A percentile compares a stretch with the other conserved stretches of the same genome.
Conservation (phyloP, 495 filamentous ascomycete species). For the Chaetomidium leptoderma region DNA sequence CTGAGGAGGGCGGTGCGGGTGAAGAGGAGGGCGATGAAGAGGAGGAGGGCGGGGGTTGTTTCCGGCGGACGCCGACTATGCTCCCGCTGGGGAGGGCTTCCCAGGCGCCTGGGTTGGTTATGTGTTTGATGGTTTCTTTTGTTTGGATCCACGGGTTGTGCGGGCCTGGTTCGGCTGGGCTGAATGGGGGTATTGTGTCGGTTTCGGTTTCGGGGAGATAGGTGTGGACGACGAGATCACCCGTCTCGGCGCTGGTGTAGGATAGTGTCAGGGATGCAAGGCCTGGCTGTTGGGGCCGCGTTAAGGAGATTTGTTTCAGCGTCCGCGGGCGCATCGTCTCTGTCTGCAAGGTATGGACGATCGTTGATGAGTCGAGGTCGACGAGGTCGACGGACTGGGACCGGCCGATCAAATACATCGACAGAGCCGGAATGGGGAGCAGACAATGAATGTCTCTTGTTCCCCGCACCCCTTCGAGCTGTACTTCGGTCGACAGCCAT, state of each 20-base stretch:
- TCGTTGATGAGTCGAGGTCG: slow-evolving; percentile 44
- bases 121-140: slow-evolving; percentile 32
- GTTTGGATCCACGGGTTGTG: slow-evolving; percentile 41
- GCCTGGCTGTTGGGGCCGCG: slow-evolving; percentile 42
- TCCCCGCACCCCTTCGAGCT: slow-evolving; percentile 26
- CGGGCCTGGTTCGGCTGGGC: slow-evolving; percentile 16
- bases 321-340: slow-evolving; percentile 52
- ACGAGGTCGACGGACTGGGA: slow-evolving; percentile 50
- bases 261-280: slow-evolving; percentile 51
- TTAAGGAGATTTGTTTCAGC: slow-evolving; percentile 47
- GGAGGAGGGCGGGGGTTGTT: slow-evolving; percentile 12
- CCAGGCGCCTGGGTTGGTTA: slow-evolving; percentile 50
- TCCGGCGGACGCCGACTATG: slow-evolving; percentile 45
- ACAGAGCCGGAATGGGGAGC: slow-evolving; percentile 44
- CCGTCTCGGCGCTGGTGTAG: slow-evolving; percentile 50
- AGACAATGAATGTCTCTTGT: slow-evolving; percentile 37
- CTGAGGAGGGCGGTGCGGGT: neutral
- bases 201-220: slow-evolving; percentile 48
- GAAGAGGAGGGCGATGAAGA: slow-evolving; percentile 2
- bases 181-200: slow-evolving; percentile 41
- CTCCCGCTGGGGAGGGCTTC: slow-evolving; percentile 45
- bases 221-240: slow-evolving; percentile 52
- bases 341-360: slow-evolving; percentile 55
- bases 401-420: slow-evolving; percentile 43
- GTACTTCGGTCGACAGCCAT: slow-evolving; percentile 39